phyloP scores from a whole-genome alignment of 139 green algal genomes.

The Coelastrella sp. region DNA sequence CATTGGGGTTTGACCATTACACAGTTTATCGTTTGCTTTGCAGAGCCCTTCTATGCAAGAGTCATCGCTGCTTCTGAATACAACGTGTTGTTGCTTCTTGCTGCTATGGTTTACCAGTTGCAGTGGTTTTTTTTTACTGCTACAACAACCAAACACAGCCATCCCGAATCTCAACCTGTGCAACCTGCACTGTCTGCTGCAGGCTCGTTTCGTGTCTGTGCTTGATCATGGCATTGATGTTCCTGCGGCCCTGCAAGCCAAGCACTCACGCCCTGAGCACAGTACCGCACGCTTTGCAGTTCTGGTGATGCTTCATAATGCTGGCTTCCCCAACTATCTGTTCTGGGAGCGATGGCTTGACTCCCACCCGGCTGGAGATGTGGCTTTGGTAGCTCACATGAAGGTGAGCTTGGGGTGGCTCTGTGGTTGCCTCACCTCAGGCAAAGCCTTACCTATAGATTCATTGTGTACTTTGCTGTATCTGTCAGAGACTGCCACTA shows the following conservation, averaged over 20 bases:
- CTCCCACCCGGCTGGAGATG: background rate
- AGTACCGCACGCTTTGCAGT: background rate
- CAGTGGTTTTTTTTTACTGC: no score
- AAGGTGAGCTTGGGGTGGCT: constrained; percentile 25
- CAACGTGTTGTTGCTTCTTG: no score
- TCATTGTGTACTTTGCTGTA: no score
- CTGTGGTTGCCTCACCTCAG: no score
- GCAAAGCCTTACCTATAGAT: no score
- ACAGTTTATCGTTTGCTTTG: no score
- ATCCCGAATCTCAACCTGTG: background rate
- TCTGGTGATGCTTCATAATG: constrained; percentile 43
- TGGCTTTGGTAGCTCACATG: constrained; percentile 39
- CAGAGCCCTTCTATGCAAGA: no score
- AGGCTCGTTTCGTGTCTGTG: background rate
- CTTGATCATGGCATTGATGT: background rate
- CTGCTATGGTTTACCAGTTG: no score
- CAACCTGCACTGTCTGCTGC: background rate
- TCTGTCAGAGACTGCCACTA: no score
- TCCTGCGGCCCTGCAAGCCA: background rate
- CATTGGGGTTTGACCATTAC: no score
- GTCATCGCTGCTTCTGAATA: no score
- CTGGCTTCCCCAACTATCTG: constrained; percentile 45
- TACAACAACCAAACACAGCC: no score
- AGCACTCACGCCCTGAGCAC: background rate
- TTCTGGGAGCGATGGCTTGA: constrained; percentile 46